Conservation (phyloP, 192 early-diverging fungal genomes). For the Chytriomyces hyalinus region DNA sequence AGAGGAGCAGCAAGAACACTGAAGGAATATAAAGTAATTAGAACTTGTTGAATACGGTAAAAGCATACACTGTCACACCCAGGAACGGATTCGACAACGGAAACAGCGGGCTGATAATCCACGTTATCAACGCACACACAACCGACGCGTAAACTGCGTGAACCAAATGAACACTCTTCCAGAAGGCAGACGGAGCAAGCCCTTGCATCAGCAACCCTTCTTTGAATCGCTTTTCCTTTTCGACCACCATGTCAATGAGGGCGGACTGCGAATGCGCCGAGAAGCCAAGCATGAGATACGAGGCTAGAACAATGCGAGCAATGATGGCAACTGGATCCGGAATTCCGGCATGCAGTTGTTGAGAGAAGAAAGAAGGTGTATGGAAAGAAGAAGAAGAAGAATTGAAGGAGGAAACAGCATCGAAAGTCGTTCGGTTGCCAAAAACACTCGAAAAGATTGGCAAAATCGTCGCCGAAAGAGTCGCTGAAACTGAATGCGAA, state of each 20-base stretch:
- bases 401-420: no score
- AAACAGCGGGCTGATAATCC: slow-evolving; percentile 14
- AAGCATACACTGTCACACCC: no score
- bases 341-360: not conserved
- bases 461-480: not conserved
- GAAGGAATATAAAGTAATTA: no score
- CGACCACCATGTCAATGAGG: slow-evolving; percentile 66
- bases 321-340: slow-evolving; percentile 22
- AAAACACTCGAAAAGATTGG: no score
- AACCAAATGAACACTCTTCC: slow-evolving; percentile 28
- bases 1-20: slow-evolving; percentile 30
- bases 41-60: no score
- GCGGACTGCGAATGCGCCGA: slow-evolving; percentile 25
- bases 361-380: not conserved
- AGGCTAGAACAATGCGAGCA: slow-evolving; percentile 12
- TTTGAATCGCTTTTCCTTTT: slow-evolving; percentile 69
- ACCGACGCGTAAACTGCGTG: slow-evolving; percentile 3
- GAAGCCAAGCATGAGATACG: slow-evolving; percentile 32
- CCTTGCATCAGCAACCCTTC: slow-evolving; percentile 73
- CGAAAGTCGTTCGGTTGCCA: no score
- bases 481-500: not conserved
- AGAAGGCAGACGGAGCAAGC: slow-evolving; percentile 43
- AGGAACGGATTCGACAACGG: slow-evolving; percentile 21
- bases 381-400: not conserved
- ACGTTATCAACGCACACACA: slow-evolving; percentile 20